Evolutionary conservation across 2,329 filamentous ascomycete species (phyloP).

Genomic region (Dactylella cylindrospora): DNA sequence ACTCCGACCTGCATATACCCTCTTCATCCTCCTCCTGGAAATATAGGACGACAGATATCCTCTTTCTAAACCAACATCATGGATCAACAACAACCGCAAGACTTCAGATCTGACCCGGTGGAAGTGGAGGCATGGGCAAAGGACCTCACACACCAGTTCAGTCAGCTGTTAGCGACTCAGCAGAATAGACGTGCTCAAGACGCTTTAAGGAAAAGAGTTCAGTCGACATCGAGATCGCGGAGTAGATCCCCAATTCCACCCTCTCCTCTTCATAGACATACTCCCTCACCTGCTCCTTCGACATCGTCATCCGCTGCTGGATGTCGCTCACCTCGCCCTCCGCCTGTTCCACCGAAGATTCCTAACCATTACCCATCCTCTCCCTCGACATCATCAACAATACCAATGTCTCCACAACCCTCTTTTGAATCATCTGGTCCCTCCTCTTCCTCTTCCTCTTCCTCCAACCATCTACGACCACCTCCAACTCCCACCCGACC

Average conservation of each 20-base stretch:
- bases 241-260: slow-evolving; percentile 60
- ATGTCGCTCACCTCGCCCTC: slow-evolving; percentile 55
- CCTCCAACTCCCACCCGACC: slow-evolving; percentile 47
- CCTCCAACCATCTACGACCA: slow-evolving; percentile 44
- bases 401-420: slow-evolving; percentile 45
- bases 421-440: slow-evolving; percentile 49
- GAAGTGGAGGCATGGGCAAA: slow-evolving; percentile 73
- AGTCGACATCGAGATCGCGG: slow-evolving; percentile 60
- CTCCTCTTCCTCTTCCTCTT: slow-evolving; percentile 55
- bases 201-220: slow-evolving; percentile 52
- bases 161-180: slow-evolving; percentile 80
- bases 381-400: slow-evolving; percentile 40
- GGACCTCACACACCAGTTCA: slow-evolving; percentile 79
- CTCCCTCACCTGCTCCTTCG: slow-evolving; percentile 35
- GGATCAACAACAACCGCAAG: slow-evolving; percentile 49
- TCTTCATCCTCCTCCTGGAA: slow-evolving; percentile 40
- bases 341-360: slow-evolving; percentile 49
- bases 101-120: slow-evolving; percentile 50
- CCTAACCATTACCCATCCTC: slow-evolving; percentile 38
- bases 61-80: slow-evolving; percentile 50
- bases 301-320: slow-evolving; percentile 54
- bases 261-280: slow-evolving; percentile 52
- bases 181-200: slow-evolving; percentile 79
- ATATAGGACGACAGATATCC: slow-evolving; percentile 46
- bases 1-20: slow-evolving; percentile 45